Percentiles rank a stretch among this genome's conserved stretches.
Evolutionary conservation across 805 yeast genomes (phyloP).

Genomic region (Cyberlindnera nakhonratchasimensis): DNA sequence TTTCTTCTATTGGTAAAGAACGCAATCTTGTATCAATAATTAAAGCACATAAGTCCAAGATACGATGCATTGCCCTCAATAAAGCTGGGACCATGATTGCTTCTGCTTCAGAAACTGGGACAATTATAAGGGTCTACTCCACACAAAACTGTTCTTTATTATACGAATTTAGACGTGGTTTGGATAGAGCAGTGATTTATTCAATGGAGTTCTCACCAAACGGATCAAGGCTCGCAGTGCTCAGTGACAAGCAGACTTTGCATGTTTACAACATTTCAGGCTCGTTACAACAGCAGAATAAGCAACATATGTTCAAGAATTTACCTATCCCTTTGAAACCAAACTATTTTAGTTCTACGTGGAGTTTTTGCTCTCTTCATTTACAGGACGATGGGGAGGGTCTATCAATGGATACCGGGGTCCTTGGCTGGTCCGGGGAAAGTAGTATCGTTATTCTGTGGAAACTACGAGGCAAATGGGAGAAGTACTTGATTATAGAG

Average conservation of each 20-base stretch:
- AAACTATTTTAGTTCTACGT: slow-evolving; percentile 73
- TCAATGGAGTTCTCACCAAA: slow-evolving; percentile 82
- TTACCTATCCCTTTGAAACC: slow-evolving; percentile 59
- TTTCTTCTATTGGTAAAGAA: slow-evolving; percentile 61
- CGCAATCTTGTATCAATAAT: slow-evolving; percentile 63
- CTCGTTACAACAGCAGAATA: slow-evolving; percentile 37
- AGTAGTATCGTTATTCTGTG: slow-evolving; percentile 72
- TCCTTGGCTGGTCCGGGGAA: slow-evolving; percentile 69
- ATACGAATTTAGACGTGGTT: slow-evolving; percentile 86
- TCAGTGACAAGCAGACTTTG: slow-evolving; percentile 85
- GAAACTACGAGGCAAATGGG: slow-evolving; percentile 77
- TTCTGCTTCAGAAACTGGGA: slow-evolving; percentile 79
- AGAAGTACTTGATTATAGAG: slow-evolving; percentile 71
- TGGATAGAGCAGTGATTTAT: slow-evolving; percentile 78
- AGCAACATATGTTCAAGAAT: slow-evolving; percentile 63
- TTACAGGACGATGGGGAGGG: slow-evolving; percentile 33
- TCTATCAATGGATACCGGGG: slow-evolving; percentile 38
- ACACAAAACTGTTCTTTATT: slow-evolving; percentile 63
- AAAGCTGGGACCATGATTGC: slow-evolving; percentile 68
- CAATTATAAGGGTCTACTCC: slow-evolving; percentile 71
- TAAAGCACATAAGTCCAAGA: slow-evolving; percentile 69
- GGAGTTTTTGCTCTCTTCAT: slow-evolving; percentile 82
- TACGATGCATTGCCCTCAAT: slow-evolving; percentile 62
- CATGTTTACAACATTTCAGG: slow-evolving; percentile 67
- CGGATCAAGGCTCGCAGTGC: slow-evolving; percentile 73